Base-by-base conservation (phyloP, 805 yeast genomes). In the Spathaspora girioi region DNA sequence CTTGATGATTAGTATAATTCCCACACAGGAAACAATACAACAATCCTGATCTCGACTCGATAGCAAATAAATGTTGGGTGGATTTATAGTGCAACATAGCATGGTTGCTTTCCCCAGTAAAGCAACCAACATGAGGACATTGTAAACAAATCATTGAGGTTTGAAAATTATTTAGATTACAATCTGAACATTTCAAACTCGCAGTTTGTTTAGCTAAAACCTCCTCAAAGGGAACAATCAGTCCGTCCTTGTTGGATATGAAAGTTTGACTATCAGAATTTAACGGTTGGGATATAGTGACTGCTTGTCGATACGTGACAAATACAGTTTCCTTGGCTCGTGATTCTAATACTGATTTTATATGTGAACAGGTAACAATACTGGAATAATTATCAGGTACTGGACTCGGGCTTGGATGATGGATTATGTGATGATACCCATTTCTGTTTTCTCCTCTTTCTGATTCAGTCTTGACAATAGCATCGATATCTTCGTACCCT, bases 1-100 rank as follows among this genome's bases (percentile, higher is more conserved):
- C 69, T 2, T 79, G 75, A 58, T 87, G 87, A 54, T 84, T 79
- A 23, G 88, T 81, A 60, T 85, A 86, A 58, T 85, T 84, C 14
- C 80, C 79, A 68, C 98, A 93, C 64, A 78, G 81, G 66, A 87
- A 87, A 66, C 98, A 93, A 61, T 81, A 86, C 43, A 92, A 66
- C 45, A 84, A 76, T 1, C 92, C 92, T 47, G 82, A 78, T 17
- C 73, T 71, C 2, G 90, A 75, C 65, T 87, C 91, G 38, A 89
- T 84, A 43, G 73, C 74, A 56, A 72, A 71, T 43, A 68, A 55
- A 59, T 73, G 77, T 49, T 64, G 66, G 46, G 63, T 66, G 14
- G 59, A 47, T 54, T 63, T 67, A 51, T 66, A 71, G 57, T 70
- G 76, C 18, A 58, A 50, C 49, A 60, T 57, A 5, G 69, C 70